Conservation (phyloP, 371 early-diverging fungal species). For the Funneliformis caledonium region DNA sequence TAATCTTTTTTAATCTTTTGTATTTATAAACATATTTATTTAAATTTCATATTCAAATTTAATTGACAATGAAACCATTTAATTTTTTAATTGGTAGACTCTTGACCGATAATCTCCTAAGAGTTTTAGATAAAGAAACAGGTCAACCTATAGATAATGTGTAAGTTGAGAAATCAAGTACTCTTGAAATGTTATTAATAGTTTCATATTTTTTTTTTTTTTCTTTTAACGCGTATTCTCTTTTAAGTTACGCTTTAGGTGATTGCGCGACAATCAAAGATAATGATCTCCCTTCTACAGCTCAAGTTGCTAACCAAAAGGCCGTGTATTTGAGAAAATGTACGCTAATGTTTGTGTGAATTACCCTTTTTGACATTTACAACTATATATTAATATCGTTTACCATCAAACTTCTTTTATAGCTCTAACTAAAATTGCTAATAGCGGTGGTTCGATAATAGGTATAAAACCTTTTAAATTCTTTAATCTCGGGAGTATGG, state of each 20-base stretch:
- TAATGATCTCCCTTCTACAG: slow-evolving; percentile 71
- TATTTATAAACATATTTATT: background rate
- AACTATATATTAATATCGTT: slow-evolving; percentile 15
- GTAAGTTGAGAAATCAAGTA: slow-evolving; percentile 38
- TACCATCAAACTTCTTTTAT: too few relatives aligned
- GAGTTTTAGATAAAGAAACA: slow-evolving; percentile 62
- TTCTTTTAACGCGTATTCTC: slow-evolving; percentile 29
- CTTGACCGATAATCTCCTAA: slow-evolving; percentile 66
- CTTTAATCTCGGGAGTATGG: slow-evolving; percentile 58
- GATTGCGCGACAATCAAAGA: slow-evolving; percentile 79
- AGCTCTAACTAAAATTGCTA: slow-evolving; percentile 11
- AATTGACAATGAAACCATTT: background rate
- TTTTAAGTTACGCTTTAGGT: slow-evolving; percentile 70
- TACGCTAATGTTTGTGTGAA: background rate
- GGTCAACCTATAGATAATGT: slow-evolving; percentile 52
- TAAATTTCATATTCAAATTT: background rate
- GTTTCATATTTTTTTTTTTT: background rate
- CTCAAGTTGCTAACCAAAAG: slow-evolving; percentile 86
- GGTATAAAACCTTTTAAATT: slow-evolving; percentile 53
- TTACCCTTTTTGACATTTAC: background rate
- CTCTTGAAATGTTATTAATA: too few relatives aligned
- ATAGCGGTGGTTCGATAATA: slow-evolving; percentile 16
- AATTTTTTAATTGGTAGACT: slow-evolving; percentile 48
- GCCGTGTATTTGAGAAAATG: slow-evolving; percentile 66
- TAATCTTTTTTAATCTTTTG: background rate